Conservation (phyloP, 2,329 filamentous ascomycete genomes). For the Colletotrichum coccodes region DNA sequence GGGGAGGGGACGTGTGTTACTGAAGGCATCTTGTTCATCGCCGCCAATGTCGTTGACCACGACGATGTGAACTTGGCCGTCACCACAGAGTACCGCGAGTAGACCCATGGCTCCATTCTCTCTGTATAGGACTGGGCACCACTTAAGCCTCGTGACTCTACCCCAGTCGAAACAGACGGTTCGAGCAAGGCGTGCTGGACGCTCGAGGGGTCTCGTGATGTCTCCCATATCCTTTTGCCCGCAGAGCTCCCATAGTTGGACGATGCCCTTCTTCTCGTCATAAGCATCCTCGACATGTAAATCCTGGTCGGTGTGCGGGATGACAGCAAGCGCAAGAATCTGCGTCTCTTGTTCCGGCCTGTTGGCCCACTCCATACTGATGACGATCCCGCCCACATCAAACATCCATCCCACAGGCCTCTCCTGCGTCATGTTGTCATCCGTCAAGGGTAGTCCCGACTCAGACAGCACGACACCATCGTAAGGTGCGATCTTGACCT, state of each 20-base stretch:
- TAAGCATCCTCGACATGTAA: slow-evolving; percentile 50
- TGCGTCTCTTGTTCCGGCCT: slow-evolving; percentile 49
- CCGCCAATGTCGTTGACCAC: slow-evolving; percentile 47
- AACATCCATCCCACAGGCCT: slow-evolving; percentile 60
- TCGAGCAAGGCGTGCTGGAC: slow-evolving; percentile 50
- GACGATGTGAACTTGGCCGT: slow-evolving; percentile 61
- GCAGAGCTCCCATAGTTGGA: slow-evolving; percentile 64
- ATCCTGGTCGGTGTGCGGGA: slow-evolving; percentile 62
- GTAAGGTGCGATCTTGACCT: slow-evolving; percentile 41
- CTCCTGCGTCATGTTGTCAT: slow-evolving; percentile 37
- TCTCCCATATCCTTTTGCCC: slow-evolving; percentile 42
- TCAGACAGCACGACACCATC: slow-evolving; percentile 40
- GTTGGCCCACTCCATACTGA: slow-evolving; percentile 64
- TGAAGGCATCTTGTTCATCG: slow-evolving; percentile 45
- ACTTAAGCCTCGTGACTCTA: slow-evolving; percentile 59
- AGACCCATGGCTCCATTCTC: slow-evolving; percentile 46
- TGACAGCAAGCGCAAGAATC: slow-evolving; percentile 61
- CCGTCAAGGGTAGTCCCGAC: slow-evolving; percentile 41
- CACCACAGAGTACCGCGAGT: slow-evolving; percentile 60
- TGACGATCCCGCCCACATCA: slow-evolving; percentile 63
- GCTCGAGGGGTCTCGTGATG: slow-evolving; percentile 45
- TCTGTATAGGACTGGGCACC: slow-evolving; percentile 58
- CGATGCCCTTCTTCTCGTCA: slow-evolving; percentile 53
- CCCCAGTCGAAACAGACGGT: slow-evolving; percentile 63
- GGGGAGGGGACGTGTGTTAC: slow-evolving; percentile 46